Conservation (phyloP, 371 early-diverging fungal genomes). For the Mucor racemosus region DNA sequence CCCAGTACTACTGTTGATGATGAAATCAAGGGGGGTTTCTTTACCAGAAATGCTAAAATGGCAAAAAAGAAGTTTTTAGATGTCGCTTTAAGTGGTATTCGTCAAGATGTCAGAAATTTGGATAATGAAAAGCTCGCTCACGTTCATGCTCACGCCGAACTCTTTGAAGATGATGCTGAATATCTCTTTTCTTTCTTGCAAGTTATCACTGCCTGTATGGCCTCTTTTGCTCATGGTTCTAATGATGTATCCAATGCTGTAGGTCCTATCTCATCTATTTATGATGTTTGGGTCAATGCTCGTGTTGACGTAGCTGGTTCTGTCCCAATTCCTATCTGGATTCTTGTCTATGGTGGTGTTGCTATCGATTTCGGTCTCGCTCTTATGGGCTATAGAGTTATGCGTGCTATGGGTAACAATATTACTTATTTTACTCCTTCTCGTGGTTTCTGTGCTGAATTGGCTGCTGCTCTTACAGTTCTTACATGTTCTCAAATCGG, state of each 20-base stretch:
- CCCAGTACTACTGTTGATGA: background rate
- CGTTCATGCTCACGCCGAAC: slow-evolving; percentile 65
- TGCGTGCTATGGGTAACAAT: slow-evolving; percentile 82
- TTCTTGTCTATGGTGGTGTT: slow-evolving; percentile 78
- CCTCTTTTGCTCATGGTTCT: slow-evolving; percentile 90
- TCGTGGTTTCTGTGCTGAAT: slow-evolving; percentile 85
- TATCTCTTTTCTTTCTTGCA: slow-evolving; percentile 85
- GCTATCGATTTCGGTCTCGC: slow-evolving; percentile 83
- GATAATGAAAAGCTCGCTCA: slow-evolving; percentile 48
- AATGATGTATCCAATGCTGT: slow-evolving; percentile 92
- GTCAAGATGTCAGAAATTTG: slow-evolving; percentile 64
- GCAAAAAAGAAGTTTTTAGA: slow-evolving; percentile 22
- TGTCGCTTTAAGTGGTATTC: slow-evolving; percentile 48
- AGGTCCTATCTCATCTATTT: slow-evolving; percentile 76
- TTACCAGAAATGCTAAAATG: background rate
- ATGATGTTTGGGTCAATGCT: slow-evolving; percentile 69
- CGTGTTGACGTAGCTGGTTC: slow-evolving; percentile 53
- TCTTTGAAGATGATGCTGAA: slow-evolving; percentile 82
- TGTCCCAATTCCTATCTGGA: slow-evolving; percentile 73
- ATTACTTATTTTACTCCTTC: slow-evolving; percentile 85
- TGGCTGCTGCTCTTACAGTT: slow-evolving; percentile 85
- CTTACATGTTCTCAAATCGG: slow-evolving; percentile 82
- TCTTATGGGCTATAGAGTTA: slow-evolving; percentile 73
- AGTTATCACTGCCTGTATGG: slow-evolving; percentile 80
- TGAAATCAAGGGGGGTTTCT: background rate